These are phyloP conservation scores for Fusarium napiforme DNA, from an alignment of 2,329 filamentous ascomycete genomes.

Conservation along the genomic window DNA sequence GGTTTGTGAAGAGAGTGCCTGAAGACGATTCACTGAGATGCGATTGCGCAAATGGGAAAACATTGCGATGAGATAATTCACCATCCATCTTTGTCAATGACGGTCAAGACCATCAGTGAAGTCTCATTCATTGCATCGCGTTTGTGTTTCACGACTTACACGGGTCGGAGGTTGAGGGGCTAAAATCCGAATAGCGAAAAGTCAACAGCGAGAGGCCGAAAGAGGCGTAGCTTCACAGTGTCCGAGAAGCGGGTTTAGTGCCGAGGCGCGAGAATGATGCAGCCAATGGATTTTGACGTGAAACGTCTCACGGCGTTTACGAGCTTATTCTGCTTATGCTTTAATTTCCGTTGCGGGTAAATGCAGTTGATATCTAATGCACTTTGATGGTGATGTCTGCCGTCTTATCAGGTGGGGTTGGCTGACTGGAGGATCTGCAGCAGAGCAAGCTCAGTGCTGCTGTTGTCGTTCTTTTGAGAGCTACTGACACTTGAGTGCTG, in stretches of 20 bases:
- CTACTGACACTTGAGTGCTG: too few relatives aligned
- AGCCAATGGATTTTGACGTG: background rate
- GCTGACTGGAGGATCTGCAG: fast-evolving
- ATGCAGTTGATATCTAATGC: background rate
- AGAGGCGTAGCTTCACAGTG: background rate
- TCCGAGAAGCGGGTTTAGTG: background rate
- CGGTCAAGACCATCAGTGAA: background rate
- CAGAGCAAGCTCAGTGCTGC: fast-evolving
- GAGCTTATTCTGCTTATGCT: background rate
- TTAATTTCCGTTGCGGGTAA: background rate
- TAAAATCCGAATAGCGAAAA: constrained; percentile 30
- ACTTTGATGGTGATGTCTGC: fast-evolving
- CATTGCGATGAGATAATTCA: background rate
- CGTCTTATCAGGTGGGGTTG: background rate
- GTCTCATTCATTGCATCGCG: background rate
- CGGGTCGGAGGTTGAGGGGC: background rate
- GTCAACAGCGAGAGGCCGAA: constrained; percentile 19
- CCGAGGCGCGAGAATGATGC: constrained; percentile 15
- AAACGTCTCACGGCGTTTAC: constrained; percentile 7
- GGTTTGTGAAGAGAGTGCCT: constrained; percentile 1
- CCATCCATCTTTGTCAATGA: background rate
- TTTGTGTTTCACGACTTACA: background rate
- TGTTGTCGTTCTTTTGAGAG: too few relatives aligned
- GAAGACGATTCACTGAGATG: background rate
- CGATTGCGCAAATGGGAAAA: background rate